A percentile compares a stretch with the other conserved stretches of the same genome.
phyloP scores from a whole-genome alignment of 75 land plant species.

The Cunninghamia lanceolata region DNA sequence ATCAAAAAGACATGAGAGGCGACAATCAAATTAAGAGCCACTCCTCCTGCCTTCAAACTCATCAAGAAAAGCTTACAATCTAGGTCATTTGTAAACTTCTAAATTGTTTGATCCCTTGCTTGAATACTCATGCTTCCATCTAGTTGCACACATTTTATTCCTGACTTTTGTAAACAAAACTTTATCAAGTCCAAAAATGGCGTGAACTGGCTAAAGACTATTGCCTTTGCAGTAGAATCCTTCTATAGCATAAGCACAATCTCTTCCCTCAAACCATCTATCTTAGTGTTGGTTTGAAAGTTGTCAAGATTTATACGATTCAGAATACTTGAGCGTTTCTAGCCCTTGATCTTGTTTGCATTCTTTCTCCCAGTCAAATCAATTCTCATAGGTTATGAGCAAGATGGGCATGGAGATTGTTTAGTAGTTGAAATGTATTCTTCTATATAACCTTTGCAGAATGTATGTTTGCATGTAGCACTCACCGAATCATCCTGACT shows the following conservation, averaged over 20 bases:
- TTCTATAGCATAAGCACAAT: too few relatives aligned
- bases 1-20: slow-evolving; percentile 90
- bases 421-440: slow-evolving; percentile 41
- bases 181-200: slow-evolving; percentile 73
- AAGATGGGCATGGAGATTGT: slow-evolving; percentile 58
- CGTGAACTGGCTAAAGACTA: slow-evolving; percentile 89
- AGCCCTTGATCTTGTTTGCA: slow-evolving; percentile 34
- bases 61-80: slow-evolving; percentile 75
- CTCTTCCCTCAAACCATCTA: slow-evolving; percentile 84
- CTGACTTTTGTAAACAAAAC: slow-evolving; percentile 58
- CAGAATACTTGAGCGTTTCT: slow-evolving; percentile 52
- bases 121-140: slow-evolving; percentile 61
- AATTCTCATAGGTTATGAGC: slow-evolving; percentile 70
- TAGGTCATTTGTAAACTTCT: slow-evolving; percentile 63
- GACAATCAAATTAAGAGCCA: slow-evolving; percentile 85
- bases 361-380: slow-evolving; percentile 41
- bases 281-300: slow-evolving; percentile 84
- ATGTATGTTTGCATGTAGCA: slow-evolving; percentile 64
- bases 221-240: slow-evolving; percentile 80
- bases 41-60: too few relatives aligned
- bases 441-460: slow-evolving; percentile 64
- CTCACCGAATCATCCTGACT: slow-evolving; percentile 70
- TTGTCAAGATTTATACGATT: slow-evolving; percentile 48
- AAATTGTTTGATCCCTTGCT: slow-evolving; percentile 66
- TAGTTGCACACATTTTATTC: slow-evolving; percentile 66